Evolutionary conservation across 2,329 filamentous ascomycete species (phyloP), one percentile per base, ranked within the genome.

Genomic region (Hymenoscyphus infarciens): DNA sequence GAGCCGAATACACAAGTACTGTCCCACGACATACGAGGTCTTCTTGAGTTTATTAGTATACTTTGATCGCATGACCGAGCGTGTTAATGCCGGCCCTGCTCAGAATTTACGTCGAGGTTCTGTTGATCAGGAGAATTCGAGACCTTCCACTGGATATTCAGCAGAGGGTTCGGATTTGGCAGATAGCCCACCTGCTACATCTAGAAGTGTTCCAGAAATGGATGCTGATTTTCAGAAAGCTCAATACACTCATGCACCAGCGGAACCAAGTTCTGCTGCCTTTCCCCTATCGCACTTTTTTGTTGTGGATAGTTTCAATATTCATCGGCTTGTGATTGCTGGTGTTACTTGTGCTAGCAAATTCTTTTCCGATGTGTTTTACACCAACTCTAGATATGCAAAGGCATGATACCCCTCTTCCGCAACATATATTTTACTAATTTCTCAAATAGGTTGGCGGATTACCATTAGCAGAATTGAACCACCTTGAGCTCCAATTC

Each of bases 311-410:
- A 98, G 95, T 78, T 99, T 95, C 80, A 99, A 99, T 77, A 98
- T 99, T 67, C 95, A 99, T 75, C 88, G 95, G 61, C 81, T 99
- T 61, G 93, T 98, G 61, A 99, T 99, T 74, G 92, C 95, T 1
- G 95, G 94, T 39, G 95, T 99, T 54, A 99, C 95, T 2, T 98
- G 95, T 77, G 93, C 95, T 5, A 98, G 94, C 84, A 99, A 99
- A 77, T 99, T 98, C 82, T 99, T 99, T 78, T 98, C 94, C 5
- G 86, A 99, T 78, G 94, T 98, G 49, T 99, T 99, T 72, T 99
- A 98, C 75, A 99, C 95, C 10, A 99, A 99, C 77, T 98, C 95
- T 61, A 86, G 95, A 87, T 99, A 99, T 76, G 95, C 95, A 64
- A 99, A 98, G 90, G 95, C 97, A 82, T 78, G 38, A 55, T 62